Evolutionary conservation across 768 basidiomycete species (phyloP).

Genomic region (Antrodiella citrinella): DNA sequence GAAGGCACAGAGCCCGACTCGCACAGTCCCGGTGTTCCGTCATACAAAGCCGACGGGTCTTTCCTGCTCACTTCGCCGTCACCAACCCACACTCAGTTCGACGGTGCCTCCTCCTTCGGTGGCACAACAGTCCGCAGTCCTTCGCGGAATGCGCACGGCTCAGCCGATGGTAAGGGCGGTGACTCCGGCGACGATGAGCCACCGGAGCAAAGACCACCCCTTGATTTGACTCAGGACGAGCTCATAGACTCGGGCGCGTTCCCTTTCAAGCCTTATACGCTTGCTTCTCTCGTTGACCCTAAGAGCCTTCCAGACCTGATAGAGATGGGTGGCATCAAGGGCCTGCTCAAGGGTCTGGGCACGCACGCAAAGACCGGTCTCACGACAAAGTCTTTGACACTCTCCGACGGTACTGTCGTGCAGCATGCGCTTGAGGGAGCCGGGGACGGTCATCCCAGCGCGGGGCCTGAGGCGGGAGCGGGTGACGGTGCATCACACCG

Average conservation of each 20-base stretch:
- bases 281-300: conserved; percentile 86
- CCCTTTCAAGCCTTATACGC: conserved; percentile 57
- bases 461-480: conserved; percentile 16
- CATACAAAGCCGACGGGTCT: conserved; percentile 10
- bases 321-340: conserved; percentile 61
- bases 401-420: background rate
- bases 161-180: background rate
- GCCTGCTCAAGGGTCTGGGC: conserved; percentile 67
- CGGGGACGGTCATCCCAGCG: conserved; percentile 12
- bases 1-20: conserved; percentile 32
- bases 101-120: conserved; percentile 24
- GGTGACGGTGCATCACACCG: conserved; percentile 26
- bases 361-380: conserved; percentile 49
- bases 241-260: conserved; percentile 66
- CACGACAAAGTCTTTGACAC: background rate
- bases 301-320: conserved; percentile 65
- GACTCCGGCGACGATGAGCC: conserved; percentile 12
- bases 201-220: conserved; percentile 20
- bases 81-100: conserved; percentile 30
- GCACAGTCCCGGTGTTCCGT: conserved; percentile 8
- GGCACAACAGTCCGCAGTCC: conserved; percentile 15
- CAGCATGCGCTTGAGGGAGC: conserved; percentile 3
- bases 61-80: conserved; percentile 27
- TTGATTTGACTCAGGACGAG: conserved; percentile 30
- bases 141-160: conserved; percentile 1